Base-by-base conservation (phyloP, 257 asterid species). In the Fraxinus pennsylvanica region DNA sequence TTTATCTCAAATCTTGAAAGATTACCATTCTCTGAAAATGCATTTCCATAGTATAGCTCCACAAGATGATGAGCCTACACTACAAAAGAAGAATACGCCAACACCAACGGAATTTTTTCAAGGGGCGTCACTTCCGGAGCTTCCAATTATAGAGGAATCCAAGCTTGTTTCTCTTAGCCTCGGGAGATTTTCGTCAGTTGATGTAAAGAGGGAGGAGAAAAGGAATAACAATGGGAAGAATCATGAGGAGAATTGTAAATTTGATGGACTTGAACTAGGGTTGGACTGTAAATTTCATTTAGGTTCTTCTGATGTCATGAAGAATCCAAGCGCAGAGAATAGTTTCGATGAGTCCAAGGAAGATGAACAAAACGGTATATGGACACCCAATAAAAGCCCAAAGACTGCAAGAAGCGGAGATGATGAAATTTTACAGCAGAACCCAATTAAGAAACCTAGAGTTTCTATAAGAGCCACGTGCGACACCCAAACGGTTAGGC, bases 401-500 rank as follows among this genome's bases (percentile, higher is more conserved):
- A 87, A 87, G 52, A 71, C 9, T 7, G 77, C 81, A 1, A 82
- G 86, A 79, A 76, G 71, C 33, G 86, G 77, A 29, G 86, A 84
- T 8, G 83, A 79, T 54, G 90, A 82, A 21, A 67, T 74, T 36
- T 10, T 80, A 84, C 82, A 80, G 78, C 84, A 81, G 3, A 78
- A 43, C 70, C 82, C 86, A 72, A 63, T 73, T 83, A 89, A 87
- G 90, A 87, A 85, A 65, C 82, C 91, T 54, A 87, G 92, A 76
- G 92, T 89, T 76, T 89, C 90, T 73, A 83, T 89, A 0, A 82
- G 87, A 81, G 87, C 91, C 43, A 72, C 84, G 17, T 89, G 92
- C 74, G 85, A 78, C 87, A 72, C 87, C 54, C 86, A 84, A 71
- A 89, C 88, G 87, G 92, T 84, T 1, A 12, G 45, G 0, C 38